Evolutionary conservation across 192 early-diverging fungal genomes (phyloP).

Genomic region (Gaertneriomyces sp.): DNA sequence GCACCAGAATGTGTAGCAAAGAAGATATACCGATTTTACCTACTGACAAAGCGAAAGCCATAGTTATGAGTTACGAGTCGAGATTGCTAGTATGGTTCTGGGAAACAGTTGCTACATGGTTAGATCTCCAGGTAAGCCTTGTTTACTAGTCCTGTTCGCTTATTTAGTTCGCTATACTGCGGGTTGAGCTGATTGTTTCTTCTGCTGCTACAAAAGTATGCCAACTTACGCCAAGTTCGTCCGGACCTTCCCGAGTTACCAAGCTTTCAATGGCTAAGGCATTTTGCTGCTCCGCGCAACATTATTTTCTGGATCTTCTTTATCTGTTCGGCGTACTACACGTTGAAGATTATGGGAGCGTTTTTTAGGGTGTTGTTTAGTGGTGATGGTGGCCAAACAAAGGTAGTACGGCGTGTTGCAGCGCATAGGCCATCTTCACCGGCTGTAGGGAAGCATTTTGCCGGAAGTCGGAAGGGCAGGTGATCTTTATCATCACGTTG

Average conservation of each 20-base stretch:
- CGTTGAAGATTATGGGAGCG: not conserved
- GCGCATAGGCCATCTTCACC: too few relatives aligned
- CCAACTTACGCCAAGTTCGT: slow-evolving; percentile 1
- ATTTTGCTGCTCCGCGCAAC: slow-evolving; percentile 20
- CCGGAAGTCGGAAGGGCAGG: too few relatives aligned
- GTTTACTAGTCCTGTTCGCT: not conserved
- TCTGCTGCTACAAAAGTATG: slow-evolving; percentile 10
- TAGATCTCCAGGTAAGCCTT: slow-evolving; percentile 22
- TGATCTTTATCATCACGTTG: too few relatives aligned
- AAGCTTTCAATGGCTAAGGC: slow-evolving; percentile 21
- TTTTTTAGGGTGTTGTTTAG: too few relatives aligned
- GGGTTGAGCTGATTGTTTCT: not conserved
- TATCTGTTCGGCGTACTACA: not conserved
- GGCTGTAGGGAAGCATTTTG: too few relatives aligned
- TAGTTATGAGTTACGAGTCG: slow-evolving; percentile 20
- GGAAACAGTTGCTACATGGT: slow-evolving; percentile 4
- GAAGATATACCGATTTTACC: slow-evolving; percentile 18
- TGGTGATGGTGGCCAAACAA: too few relatives aligned
- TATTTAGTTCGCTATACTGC: not conserved
- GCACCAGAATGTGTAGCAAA: slow-evolving; percentile 19
- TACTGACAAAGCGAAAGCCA: not conserved
- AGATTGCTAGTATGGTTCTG: slow-evolving; percentile 15
- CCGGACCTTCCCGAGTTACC: slow-evolving; percentile 22
- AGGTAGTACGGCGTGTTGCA: too few relatives aligned
- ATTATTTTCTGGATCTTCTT: slow-evolving; percentile 8